Percentiles rank a stretch among this genome's conserved stretches.
Evolutionary conservation across 495 filamentous ascomycete genomes (phyloP).

Genomic region (Tuber melanosporum): DNA sequence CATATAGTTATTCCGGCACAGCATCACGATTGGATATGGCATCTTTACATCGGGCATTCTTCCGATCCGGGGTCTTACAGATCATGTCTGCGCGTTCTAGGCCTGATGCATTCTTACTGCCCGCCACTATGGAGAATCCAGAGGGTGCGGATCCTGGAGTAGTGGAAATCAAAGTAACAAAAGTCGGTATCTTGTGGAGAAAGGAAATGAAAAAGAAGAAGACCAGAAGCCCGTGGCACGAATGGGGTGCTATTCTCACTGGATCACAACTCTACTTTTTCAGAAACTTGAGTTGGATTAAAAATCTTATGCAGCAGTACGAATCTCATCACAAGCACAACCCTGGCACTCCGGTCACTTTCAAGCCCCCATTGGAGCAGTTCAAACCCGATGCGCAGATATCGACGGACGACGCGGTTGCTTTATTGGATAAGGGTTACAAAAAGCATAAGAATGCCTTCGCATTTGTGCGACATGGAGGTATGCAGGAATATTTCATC

Average conservation of each 20-base stretch:
- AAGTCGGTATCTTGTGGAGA: constrained; percentile 91
- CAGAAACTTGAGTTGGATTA: constrained; percentile 85
- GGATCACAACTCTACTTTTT: constrained; percentile 96
- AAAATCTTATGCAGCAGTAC: constrained; percentile 76
- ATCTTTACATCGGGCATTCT: constrained; percentile 76
- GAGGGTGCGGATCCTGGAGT: constrained; percentile 84
- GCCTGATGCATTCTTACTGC: constrained; percentile 88
- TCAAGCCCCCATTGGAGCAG: constrained; percentile 77
- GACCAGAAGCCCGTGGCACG: constrained; percentile 91
- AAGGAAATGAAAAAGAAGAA: constrained; percentile 94
- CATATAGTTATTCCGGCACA: constrained; percentile 79
- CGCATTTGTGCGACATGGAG: constrained; percentile 78
- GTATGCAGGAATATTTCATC: constrained; percentile 83
- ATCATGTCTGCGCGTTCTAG: constrained; percentile 88
- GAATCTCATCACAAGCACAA: constrained; percentile 69
- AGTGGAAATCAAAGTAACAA: constrained; percentile 95
- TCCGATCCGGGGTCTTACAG: constrained; percentile 81
- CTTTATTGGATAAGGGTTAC: constrained; percentile 76
- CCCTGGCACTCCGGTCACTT: constrained; percentile 65
- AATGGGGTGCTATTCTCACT: constrained; percentile 95
- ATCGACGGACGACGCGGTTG: constrained; percentile 86
- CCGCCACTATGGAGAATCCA: constrained; percentile 73
- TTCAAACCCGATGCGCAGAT: constrained; percentile 92
- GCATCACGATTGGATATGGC: constrained; percentile 65
- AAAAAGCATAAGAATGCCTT: constrained; percentile 97